Evolutionary conservation across 768 basidiomycete genomes (phyloP).

Genomic region (Psilocybe subaeruginosa): DNA sequence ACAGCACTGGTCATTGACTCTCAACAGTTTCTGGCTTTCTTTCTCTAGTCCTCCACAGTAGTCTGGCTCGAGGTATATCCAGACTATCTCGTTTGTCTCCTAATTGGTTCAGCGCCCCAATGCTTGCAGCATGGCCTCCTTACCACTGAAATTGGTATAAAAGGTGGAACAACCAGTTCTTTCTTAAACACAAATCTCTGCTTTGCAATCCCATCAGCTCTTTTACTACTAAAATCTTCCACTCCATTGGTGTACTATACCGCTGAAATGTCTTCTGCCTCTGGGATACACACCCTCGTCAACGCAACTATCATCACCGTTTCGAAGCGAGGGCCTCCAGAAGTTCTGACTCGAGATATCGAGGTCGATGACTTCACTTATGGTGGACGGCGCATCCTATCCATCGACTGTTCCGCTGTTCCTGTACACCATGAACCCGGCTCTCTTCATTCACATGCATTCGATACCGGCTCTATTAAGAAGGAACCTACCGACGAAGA

Average conservation of each 20-base stretch:
- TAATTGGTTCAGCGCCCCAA: background rate
- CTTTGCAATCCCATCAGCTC: background rate
- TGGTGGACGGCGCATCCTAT: conserved; percentile 10
- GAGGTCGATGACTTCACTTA: conserved; percentile 10
- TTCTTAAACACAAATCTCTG: background rate
- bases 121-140: background rate
- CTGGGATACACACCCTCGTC: background rate
- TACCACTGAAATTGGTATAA: background rate
- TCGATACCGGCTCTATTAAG: background rate
- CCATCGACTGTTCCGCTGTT: conserved; percentile 7
- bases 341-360: conserved; percentile 5
- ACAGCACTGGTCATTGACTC: background rate
- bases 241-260: background rate
- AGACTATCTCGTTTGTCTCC: background rate
- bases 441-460: background rate
- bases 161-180: background rate
- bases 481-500: conserved; percentile 3
- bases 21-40: background rate
- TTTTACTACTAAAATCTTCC: background rate
- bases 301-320: conserved; percentile 15
- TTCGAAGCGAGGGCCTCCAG: conserved; percentile 11
- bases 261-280: conserved; percentile 1
- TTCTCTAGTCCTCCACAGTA: background rate
- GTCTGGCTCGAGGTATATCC: background rate
- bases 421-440: background rate